Conservation (phyloP, 225 moss, liverwort and hornwort species). For the Antitrichia curtipendula region DNA sequence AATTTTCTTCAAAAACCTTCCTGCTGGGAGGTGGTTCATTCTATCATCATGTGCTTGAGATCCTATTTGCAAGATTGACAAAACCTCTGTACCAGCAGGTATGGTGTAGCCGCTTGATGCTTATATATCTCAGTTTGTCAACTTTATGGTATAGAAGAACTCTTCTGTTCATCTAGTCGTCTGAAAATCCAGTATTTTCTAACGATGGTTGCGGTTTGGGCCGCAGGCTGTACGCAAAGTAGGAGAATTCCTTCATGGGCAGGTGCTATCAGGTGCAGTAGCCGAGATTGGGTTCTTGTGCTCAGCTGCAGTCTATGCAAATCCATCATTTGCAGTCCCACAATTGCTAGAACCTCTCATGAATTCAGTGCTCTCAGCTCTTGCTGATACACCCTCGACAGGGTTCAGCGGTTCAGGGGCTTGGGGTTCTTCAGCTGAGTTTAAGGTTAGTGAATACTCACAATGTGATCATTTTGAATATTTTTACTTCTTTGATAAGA, state of each 20-base stretch:
- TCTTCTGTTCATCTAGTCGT: not conserved
- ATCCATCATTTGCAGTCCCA: constrained; percentile 64
- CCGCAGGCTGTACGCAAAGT: constrained; percentile 85
- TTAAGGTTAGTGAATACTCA: constrained; percentile 44
- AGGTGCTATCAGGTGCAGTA: constrained; percentile 88
- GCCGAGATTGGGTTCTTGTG: constrained; percentile 93
- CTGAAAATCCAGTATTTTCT: not conserved
- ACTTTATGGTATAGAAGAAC: not conserved
- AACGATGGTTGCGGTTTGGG: constrained; percentile 1
- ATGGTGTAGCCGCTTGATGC: not conserved
- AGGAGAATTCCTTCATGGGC: constrained; percentile 71
- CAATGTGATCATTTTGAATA: not conserved
- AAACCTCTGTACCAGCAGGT: constrained; percentile 88
- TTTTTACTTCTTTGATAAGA: not conserved
- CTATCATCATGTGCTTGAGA: constrained; percentile 84
- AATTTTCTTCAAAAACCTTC: constrained; percentile 80
- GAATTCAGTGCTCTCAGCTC: constrained; percentile 65
- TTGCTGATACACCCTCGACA: constrained; percentile 76
- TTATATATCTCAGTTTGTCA: not conserved
- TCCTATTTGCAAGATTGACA: constrained; percentile 91
- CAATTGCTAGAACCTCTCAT: constrained; percentile 83
- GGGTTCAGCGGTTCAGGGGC: constrained; percentile 64
- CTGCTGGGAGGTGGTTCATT: constrained; percentile 76
- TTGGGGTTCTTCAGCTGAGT: constrained; percentile 36
- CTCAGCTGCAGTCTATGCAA: constrained; percentile 75